Evolutionary conservation across 2,329 filamentous ascomycete species (phyloP), one percentile per base, ranked within the genome.

Genomic region (Myriangium duriaei): DNA sequence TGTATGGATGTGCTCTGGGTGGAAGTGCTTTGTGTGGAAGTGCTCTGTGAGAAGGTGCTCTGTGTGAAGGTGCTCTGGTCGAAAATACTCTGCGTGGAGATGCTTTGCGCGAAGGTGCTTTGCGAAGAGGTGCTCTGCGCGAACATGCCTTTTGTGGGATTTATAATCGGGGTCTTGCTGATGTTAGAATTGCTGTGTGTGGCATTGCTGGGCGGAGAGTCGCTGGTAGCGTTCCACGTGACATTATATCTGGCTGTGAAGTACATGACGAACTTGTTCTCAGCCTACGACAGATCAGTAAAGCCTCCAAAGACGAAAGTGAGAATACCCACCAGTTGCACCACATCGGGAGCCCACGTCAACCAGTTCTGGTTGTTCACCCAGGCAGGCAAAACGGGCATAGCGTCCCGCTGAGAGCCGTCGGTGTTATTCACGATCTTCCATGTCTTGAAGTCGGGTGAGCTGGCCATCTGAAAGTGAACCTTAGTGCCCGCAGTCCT

Each of bases 301-400:
- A 11, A 12, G 12, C 7, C 9, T 12, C n/a, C 10, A 2, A 9
- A n/a, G 11, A 7, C 11, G 34, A 11, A 36, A 17, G 30, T n/a
- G n/a, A 41, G n/a, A 12, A 19, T 13, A 42, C 45, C 39, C 38
- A 44, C 52, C 18, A 74, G 55, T 39, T 54, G 56, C 10, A 66
- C 60, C 5, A 79, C 70, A 49, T 78, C 74, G 7, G 75, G 76
- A 0, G 75, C 75, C 73, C 74, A 79, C 16, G 69, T 70, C 40
- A 72, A 64, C 3, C 53, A 51, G 2, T 65, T 64, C 3, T 61
- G 67, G 19, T 69, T 39, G n/a, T 51, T 42, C 2, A 55, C 69
- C 75, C 76, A 79, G 5, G 58, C 48, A 2, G 65, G 64, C 5
- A 68, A 43, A 4, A 57, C 54, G 0, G 72, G 71, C n/a, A 79